Evolutionary conservation across 78 protist genomes (phyloP).

Genomic region (Protostelium mycophagum): DNA sequence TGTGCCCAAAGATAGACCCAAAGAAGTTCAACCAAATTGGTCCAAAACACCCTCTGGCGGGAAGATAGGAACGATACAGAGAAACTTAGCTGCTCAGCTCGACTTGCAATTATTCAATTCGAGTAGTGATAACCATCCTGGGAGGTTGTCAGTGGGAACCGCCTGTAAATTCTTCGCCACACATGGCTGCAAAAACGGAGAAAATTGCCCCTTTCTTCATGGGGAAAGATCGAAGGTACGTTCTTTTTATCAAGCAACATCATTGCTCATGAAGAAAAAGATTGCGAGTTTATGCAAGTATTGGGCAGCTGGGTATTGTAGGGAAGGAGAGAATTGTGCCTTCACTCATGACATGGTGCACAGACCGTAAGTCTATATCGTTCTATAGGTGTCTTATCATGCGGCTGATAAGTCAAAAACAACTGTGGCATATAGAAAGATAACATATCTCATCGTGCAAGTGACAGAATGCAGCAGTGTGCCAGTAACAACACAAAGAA

Average conservation of each 20-base stretch:
- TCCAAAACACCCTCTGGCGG: neutral
- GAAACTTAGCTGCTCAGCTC: neutral
- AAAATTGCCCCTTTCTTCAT: neutral
- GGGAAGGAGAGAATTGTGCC: neutral
- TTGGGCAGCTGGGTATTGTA: neutral
- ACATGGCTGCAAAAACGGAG: neutral
- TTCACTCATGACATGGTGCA: neutral
- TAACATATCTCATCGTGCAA: too few species aligned
- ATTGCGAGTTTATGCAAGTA: neutral
- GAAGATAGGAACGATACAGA: neutral
- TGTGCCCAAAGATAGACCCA: neutral
- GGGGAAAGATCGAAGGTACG: neutral
- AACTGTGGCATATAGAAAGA: too few species aligned
- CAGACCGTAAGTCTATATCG: too few species aligned
- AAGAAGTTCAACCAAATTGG: neutral
- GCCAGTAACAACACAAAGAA: too few species aligned
- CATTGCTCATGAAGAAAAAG: neutral
- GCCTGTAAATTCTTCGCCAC: neutral
- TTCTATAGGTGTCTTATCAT: too few species aligned
- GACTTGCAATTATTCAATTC: neutral
- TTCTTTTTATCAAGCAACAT: neutral
- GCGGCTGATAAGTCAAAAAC: too few species aligned
- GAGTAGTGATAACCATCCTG: neutral
- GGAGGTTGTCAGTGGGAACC: neutral
- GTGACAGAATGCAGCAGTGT: too few species aligned